Base-by-base conservation (phyloP, 2,329 filamentous ascomycete species). In the Erysiphe pulchra region DNA sequence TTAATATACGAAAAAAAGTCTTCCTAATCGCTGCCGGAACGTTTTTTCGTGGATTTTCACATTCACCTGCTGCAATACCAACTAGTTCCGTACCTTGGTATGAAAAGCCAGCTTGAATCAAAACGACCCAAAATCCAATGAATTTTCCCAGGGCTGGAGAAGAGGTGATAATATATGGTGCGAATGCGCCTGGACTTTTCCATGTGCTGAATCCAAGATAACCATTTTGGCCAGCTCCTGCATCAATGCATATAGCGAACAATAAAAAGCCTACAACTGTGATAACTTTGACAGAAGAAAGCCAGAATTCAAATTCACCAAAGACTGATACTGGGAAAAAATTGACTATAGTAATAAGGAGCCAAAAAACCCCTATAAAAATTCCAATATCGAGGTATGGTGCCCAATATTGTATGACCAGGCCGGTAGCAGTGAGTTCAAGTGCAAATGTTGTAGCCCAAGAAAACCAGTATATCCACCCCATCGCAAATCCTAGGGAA, bases 401-500 rank as follows among this genome's bases (percentile, higher is more conserved):
- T 47, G 74, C 66, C 80, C 80, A 85, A 59, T 78, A 85, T 57
- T 83, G 74, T 50, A 85, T 80, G 47, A 85, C 79, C 42, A 84
- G 63, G 5, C 77, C 79, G 1, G 77, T 74, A 0, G 77, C 77
- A 0, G 74, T 80, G 36, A 85, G 65, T 56, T 86, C 80, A 9
- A 84, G 68, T 0, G 78, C 77, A 52, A 73, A 80, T 0, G 79
- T 83, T 47, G 78, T 73, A 16, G 74, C 68, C 77, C 77, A 86
- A 34, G 70, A 76, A 56, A 84, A 84, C 76, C 77, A 86, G 61
- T 86, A 86, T 48, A 82, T 75, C 80, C 80, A 86, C 17, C 81
- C 80, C 69, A 85, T 79, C 17, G 79, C 69, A 54, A 85, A 85
- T 8, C 78, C 79, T 42, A 84, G 64, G 47, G 75, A 75, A 11